phyloP scores from a whole-genome alignment of 257 asterid species.

The Phtheirospermum japonicum region DNA sequence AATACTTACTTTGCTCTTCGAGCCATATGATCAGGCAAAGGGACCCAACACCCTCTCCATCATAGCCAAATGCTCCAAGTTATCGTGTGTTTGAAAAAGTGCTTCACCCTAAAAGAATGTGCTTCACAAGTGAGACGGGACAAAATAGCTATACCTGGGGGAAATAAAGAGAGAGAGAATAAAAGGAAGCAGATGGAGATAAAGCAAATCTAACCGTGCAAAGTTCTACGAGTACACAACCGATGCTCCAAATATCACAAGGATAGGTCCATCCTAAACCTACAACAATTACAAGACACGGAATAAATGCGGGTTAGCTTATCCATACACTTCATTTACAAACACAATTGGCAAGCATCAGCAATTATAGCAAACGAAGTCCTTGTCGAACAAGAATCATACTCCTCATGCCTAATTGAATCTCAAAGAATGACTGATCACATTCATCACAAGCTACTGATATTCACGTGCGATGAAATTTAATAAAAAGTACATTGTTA shows the following conservation, averaged over 20 bases:
- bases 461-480: not conserved
- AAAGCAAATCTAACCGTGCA: constrained; percentile 42
- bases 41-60: constrained; percentile 60
- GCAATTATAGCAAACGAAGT: too few species aligned
- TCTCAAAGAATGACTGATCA: constrained; percentile 7
- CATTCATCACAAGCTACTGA: not conserved
- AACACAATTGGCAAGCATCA: constrained; percentile 1
- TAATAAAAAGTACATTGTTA: not conserved
- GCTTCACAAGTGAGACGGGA: constrained; percentile 16
- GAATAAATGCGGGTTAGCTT: constrained; percentile 10
- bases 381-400: constrained; percentile 8
- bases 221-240: constrained; percentile 55
- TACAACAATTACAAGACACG: constrained; percentile 25
- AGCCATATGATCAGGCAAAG: constrained; percentile 50
- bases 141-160: not conserved
- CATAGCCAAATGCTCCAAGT: constrained; percentile 69
- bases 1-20: constrained; percentile 41
- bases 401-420: constrained; percentile 2
- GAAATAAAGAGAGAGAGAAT: not conserved
- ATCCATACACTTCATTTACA: constrained; percentile 10
- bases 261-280: constrained; percentile 61
- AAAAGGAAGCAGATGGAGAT: not conserved
- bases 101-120: constrained; percentile 39
- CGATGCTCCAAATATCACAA: constrained; percentile 57
- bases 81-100: constrained; percentile 51